Evolutionary conservation across 202 grass and related monocot genomes (phyloP).

Genomic region (Brachypodium distachyon): DNA sequence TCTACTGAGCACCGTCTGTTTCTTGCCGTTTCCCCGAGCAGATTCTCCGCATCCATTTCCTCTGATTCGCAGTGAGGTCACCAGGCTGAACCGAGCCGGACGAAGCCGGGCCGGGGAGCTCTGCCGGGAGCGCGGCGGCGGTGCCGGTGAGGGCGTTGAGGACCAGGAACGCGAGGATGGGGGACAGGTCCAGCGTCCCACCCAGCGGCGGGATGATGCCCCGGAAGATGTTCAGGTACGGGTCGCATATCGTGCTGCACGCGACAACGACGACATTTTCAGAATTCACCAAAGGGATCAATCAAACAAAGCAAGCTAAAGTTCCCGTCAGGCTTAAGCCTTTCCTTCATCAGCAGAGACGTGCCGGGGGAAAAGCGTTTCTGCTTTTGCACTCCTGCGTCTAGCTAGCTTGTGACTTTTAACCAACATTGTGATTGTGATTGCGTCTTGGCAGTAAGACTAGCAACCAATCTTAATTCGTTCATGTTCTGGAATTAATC

Average conservation of each 20-base stretch:
- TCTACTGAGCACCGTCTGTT: constrained; percentile 9
- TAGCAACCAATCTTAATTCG: not conserved
- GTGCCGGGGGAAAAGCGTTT: not conserved
- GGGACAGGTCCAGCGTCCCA: constrained; percentile 83
- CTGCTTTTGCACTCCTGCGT: not conserved
- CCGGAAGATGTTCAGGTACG: constrained; percentile 96
- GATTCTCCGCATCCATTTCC: constrained; percentile 73
- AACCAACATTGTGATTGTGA: not conserved
- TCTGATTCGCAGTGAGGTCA: constrained; percentile 39
- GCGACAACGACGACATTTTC: not conserved
- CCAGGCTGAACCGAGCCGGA: not conserved
- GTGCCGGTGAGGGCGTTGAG: constrained; percentile 81
- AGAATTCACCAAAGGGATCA: not conserved
- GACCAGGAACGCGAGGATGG: constrained; percentile 83
- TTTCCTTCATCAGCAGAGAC: not conserved
- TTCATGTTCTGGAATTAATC: not conserved
- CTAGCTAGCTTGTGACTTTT: not conserved
- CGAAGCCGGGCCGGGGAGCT: constrained; percentile 39
- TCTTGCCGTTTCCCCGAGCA: constrained; percentile 29
- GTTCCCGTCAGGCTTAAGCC: not conserved
- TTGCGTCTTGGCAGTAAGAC: not conserved
- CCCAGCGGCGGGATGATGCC: constrained; percentile 83
- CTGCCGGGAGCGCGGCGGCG: constrained; percentile 81
- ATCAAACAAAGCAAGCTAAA: not conserved
- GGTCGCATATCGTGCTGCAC: constrained; percentile 84